Conservation (phyloP, 345 rosid genomes). For the Sisymbrium irio region DNA sequence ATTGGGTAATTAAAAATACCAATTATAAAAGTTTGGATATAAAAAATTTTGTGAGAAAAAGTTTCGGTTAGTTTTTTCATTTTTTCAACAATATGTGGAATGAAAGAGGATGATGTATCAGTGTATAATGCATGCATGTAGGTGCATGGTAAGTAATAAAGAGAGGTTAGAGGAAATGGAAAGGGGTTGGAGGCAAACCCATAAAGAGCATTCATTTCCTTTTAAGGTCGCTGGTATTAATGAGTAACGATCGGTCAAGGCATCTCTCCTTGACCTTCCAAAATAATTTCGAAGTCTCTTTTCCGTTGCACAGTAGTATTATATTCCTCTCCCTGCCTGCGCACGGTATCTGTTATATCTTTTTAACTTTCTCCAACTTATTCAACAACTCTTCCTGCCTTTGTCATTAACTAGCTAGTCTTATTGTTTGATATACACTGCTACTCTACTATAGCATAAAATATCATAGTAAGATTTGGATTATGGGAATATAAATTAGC, state of each 20-base stretch:
- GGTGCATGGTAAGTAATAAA: conserved; percentile 18
- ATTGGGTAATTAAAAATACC: too few species aligned
- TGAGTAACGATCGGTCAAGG: conserved; percentile 36
- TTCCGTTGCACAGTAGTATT: neutral
- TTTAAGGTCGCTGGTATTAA: conserved; percentile 32
- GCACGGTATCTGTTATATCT: neutral
- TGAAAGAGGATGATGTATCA: neutral
- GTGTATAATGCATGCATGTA: neutral
- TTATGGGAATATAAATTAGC: neutral
- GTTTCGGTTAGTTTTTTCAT: too few species aligned
- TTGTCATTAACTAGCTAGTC: neutral
- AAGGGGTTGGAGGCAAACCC: conserved; percentile 39
- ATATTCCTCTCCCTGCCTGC: neutral
- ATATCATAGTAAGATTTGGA: neutral
- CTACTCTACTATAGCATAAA: neutral
- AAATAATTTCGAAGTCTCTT: neutral
- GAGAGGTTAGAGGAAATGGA: conserved; percentile 28
- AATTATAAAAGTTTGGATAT: too few species aligned
- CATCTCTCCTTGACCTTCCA: conserved; percentile 20
- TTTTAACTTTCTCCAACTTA: neutral
- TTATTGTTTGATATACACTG: neutral
- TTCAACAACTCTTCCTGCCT: conserved; percentile 27
- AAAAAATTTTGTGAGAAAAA: too few species aligned
- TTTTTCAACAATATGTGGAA: too few species aligned
- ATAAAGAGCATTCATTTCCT: conserved; percentile 41